Base-by-base conservation (phyloP, 2,329 filamentous ascomycete species). In the Sporothrix brunneoviolacea region DNA sequence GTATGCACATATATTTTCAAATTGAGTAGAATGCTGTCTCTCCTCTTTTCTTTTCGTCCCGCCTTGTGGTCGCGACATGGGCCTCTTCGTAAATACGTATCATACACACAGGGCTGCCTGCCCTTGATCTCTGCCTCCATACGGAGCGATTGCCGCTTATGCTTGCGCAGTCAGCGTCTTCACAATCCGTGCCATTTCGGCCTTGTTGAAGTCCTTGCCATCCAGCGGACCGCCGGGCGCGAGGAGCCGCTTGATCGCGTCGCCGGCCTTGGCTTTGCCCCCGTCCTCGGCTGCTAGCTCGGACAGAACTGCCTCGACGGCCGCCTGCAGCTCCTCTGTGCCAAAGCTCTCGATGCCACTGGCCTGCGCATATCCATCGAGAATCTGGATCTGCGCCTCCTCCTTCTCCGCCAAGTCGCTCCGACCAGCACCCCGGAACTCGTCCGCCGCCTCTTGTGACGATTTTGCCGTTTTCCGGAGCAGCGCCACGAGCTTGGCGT, bases 361-460 rank as follows among this genome's bases (percentile, higher is more conserved):
- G 54, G 68, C 70, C 8, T 73, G 71, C 4, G 79, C 70, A 65
- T 88, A 89, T 59, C 82, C 81, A 35, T 83, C 73, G 59, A 90
- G 62, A 3, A 91, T 74, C 28, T 67, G 67, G 43, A 84, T 69
- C 67, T 91, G 84, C 10, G 69, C 70, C 54, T 80, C 70, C 69
- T 91, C 86, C 68, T 86, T 86, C 51, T 81, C 77, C 0, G 78
- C 83, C 32, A 91, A 68, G 63, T 91, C 88, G 21, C 76, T 68
- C 35, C 88, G 74, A 4, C 79, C 79, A 1, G 82, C 85, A 1
- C 66, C 68, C 51, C 73, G 70, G 64, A 87, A 88, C 62, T 90
- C 83, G 32, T 71, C 70, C 15, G 73, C 73, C 1, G 86, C 80
- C 16, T 82, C 77, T 44, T 75, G 69, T 4, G 76, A 73, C 2